Base-by-base conservation (phyloP, 768 basidiomycete species). In the Scleroderma bovista region DNA sequence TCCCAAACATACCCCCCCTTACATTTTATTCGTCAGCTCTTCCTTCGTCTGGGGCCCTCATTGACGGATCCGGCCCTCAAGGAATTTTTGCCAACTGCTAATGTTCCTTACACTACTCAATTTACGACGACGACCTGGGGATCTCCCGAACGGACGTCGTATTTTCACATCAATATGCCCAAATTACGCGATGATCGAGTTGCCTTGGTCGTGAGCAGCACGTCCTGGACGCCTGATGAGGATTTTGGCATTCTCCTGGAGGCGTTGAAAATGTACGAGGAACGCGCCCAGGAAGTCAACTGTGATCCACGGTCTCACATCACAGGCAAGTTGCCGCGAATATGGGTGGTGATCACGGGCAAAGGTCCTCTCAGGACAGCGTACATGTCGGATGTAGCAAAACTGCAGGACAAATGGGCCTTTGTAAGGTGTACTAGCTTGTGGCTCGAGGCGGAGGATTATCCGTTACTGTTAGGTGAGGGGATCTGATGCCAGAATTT, bases 221-320 rank as follows among this genome's bases (percentile, higher is more conserved):
- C 96, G 1, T 93, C 89, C 15, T 98, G 95, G 95, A 98, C 96
- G 1, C 81, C 91, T 6, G 96, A 99, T 60, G 96, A 99, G 65
- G 93, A 98, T 64, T 97, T 99, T 56, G 70, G 77, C 9, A 78
- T 96, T 46, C 79, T 99, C 16, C 67, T 97, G 19, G 75, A 80
- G 17, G 92, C 93, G 2, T 71, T 99, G 34, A 63, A 69, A 13
- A 37, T 69, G 15, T 98, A 96, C 63, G 85, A 98, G 56, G 50
- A 62, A 13, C 78, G 73, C 20, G 86, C 83, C 16, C 57, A 60
- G 20, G 61, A 65, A 44, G 54, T 65, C 23, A 42, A 47, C 51
- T 47, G 65, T 53, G 41, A 8, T 51, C 2, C 10, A 9, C 7
- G n/a, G 17, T 45, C 44, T 45, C 20, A 31, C 19, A 3, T n/a